A percentile compares a stretch with the other conserved stretches of the same genome.
Conservation (phyloP, 495 filamentous ascomycete genomes). For the Aspergillus cavernicola region DNA sequence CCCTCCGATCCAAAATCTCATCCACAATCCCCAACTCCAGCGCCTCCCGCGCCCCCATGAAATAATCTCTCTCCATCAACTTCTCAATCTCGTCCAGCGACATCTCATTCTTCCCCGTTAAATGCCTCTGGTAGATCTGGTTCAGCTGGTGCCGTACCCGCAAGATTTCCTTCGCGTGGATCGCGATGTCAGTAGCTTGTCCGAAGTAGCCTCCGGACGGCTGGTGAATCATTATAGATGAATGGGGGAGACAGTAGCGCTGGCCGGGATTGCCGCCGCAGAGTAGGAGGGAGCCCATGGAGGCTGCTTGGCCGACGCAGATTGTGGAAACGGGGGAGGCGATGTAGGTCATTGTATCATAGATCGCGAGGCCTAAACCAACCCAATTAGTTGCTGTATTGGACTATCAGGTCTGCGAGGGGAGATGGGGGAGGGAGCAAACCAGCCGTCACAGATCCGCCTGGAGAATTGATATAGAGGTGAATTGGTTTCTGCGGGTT, state of each 20-base stretch:
- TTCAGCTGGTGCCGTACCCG: constrained; percentile 81
- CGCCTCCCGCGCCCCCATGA: constrained; percentile 85
- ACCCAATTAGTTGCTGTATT: constrained; percentile 7
- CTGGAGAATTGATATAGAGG: constrained; percentile 96
- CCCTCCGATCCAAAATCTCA: constrained; percentile 68
- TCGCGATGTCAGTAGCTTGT: constrained; percentile 88
- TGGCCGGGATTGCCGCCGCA: constrained; percentile 82
- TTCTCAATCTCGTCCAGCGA: constrained; percentile 79
- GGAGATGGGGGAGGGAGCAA: constrained; percentile 1
- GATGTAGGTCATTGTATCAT: constrained; percentile 99
- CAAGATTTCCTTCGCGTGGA: constrained; percentile 96
- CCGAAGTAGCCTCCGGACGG: constrained; percentile 88
- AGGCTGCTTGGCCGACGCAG: constrained; percentile 90
- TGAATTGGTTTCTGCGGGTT: constrained; percentile 90
- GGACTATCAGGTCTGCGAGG: neutral
- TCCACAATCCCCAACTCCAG: constrained; percentile 88
- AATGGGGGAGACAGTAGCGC: constrained; percentile 85
- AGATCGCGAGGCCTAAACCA: constrained; percentile 75
- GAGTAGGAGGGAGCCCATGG: constrained; percentile 88
- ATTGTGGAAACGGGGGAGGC: constrained; percentile 87
- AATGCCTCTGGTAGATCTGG: constrained; percentile 79
- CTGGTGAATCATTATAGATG: constrained; percentile 94
- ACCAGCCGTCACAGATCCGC: constrained; percentile 89
- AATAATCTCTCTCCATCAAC: constrained; percentile 95
- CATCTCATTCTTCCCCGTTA: constrained; percentile 66